Conservation (phyloP, 768 basidiomycete genomes). For the Mycena epipterygia region DNA sequence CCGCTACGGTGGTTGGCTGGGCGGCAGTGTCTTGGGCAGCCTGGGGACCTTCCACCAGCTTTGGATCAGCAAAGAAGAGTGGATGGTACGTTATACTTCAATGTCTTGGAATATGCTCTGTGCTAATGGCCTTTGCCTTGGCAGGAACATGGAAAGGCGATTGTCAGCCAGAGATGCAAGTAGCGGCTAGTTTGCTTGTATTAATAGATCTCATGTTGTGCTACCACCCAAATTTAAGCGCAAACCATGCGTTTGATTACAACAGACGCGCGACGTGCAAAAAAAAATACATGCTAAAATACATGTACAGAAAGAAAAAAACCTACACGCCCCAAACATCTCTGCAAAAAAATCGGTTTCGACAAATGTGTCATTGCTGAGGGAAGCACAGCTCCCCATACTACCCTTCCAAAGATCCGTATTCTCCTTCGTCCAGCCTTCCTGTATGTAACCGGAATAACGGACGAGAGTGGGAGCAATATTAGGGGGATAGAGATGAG, state of each 20-base stretch:
- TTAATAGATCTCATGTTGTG: slow-evolving; percentile 27
- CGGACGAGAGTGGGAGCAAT: slow-evolving; percentile 5
- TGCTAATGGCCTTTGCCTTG: not conserved
- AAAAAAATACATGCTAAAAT: slow-evolving; percentile 30
- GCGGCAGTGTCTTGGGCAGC: slow-evolving; percentile 94
- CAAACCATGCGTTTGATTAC: slow-evolving; percentile 15
- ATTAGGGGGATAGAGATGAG: not conserved
- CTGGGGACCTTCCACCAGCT: slow-evolving; percentile 98
- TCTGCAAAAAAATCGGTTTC: slow-evolving; percentile 20
- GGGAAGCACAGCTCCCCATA: slow-evolving; percentile 26
- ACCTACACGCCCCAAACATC: slow-evolving; percentile 28
- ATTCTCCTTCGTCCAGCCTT: slow-evolving; percentile 12
- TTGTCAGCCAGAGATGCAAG: slow-evolving; percentile 90
- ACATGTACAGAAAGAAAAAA: slow-evolving; percentile 27
- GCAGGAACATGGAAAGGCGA: slow-evolving; percentile 86
- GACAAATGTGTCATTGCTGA: slow-evolving; percentile 12
- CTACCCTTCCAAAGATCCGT: not conserved
- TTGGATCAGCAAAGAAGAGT: slow-evolving; percentile 95
- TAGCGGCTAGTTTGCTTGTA: slow-evolving; percentile 45
- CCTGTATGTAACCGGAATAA: slow-evolving; percentile 1
- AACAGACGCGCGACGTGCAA: slow-evolving; percentile 26
- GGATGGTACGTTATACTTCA: slow-evolving; percentile 71
- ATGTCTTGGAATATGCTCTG: not conserved
- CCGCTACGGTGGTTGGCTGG: slow-evolving; percentile 94
- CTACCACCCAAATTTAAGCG: not conserved